A percentile compares a stretch with the other conserved stretches of the same genome.
phyloP scores from a whole-genome alignment of 1,139 yeast species.

The Kazachstania sp. region DNA sequence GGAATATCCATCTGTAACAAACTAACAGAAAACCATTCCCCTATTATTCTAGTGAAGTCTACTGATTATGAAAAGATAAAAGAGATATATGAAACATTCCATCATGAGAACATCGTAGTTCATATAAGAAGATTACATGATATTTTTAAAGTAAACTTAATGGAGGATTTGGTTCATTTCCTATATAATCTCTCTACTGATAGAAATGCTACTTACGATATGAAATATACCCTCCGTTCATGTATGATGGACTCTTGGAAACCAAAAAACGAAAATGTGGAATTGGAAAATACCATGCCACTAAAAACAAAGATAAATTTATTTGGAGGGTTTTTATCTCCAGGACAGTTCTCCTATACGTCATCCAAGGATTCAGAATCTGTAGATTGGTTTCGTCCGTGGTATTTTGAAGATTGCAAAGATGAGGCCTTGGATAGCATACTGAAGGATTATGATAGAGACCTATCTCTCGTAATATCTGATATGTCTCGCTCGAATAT shows the following conservation, averaged over 20 bases:
- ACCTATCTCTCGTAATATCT: constrained; percentile 34
- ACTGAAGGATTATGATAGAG: constrained; percentile 37
- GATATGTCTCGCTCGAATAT: constrained; percentile 25
- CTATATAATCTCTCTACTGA: constrained; percentile 13
- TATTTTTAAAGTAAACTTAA: constrained; percentile 19
- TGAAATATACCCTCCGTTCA: constrained; percentile 18
- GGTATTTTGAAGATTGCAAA: constrained; percentile 21
- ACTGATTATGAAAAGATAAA: constrained; percentile 16
- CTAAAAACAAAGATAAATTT: constrained; percentile 17
- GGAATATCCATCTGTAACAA: constrained; percentile 18
- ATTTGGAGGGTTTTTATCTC: constrained; percentile 23
- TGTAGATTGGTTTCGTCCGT: constrained; percentile 24
- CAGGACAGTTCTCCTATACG: constrained; percentile 6
- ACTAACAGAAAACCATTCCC: constrained; percentile 15
- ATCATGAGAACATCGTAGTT: constrained; percentile 17
- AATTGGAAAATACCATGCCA: constrained; percentile 10
- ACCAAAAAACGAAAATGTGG: constrained; percentile 13
- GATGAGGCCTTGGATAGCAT: constrained; percentile 35
- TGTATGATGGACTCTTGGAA: constrained; percentile 23
- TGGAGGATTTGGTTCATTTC: constrained; percentile 24
- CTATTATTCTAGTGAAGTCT: constrained; percentile 20
- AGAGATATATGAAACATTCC: constrained; percentile 14
- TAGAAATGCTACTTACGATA: neutral
- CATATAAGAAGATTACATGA: constrained; percentile 18
- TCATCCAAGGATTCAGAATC: constrained; percentile 9